Conservation (phyloP, 148 eudicot genomes). For the Cornus controversa region DNA sequence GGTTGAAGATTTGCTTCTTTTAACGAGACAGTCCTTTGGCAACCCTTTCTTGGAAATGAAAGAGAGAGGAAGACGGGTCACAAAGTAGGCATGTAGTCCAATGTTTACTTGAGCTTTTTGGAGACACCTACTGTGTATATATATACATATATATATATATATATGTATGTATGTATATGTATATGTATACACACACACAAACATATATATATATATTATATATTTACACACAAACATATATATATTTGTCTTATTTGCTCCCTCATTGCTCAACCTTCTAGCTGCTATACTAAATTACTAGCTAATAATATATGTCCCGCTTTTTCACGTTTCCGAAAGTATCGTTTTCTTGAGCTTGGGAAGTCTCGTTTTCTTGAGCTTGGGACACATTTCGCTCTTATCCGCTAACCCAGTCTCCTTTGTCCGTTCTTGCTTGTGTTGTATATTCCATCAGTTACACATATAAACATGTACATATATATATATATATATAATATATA, state of each 20-base stretch:
- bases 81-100: conserved; percentile 6
- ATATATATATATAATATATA: too few species aligned
- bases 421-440: not conserved
- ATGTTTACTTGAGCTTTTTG: not conserved
- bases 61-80: conserved; percentile 29
- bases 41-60: conserved; percentile 71
- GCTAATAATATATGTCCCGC: too few species aligned
- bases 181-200: not conserved
- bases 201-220: not conserved
- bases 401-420: not conserved
- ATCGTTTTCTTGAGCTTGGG: not conserved
- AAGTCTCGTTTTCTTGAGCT: not conserved
- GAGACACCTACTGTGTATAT: not conserved
- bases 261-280: not conserved
- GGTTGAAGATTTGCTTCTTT: conserved; percentile 25
- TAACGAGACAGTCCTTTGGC: conserved; percentile 24
- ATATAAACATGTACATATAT: too few species aligned
- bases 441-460: too few species aligned
- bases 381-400: not conserved
- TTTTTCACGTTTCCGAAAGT: too few species aligned
- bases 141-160: not conserved
- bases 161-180: not conserved
- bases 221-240: too few species aligned
- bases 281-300: too few species aligned
- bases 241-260: not conserved